A percentile compares a stretch with the other conserved stretches of the same genome.
phyloP scores from a whole-genome alignment of 371 early-diverging fungal genomes.

The Sporodiniella umbellata region DNA sequence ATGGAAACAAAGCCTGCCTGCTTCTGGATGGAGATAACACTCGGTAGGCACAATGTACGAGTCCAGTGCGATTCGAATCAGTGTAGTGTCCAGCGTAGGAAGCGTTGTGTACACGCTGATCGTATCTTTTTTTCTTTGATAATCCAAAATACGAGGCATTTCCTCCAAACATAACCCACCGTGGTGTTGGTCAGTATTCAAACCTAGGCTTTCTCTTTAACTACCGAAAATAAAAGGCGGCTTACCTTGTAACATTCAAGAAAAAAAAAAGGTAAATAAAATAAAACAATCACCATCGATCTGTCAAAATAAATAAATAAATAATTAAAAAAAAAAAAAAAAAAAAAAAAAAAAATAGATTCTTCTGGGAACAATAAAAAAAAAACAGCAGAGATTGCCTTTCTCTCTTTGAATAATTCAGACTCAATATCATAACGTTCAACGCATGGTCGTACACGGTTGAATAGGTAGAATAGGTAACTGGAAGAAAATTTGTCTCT shows the following conservation, averaged over 20 bases:
- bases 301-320: too few relatives aligned
- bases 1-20: too few relatives aligned
- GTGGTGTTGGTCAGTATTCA: too few relatives aligned
- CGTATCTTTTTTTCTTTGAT: too few relatives aligned
- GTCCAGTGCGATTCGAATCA: conserved; percentile 11
- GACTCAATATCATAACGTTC: conserved; percentile 16
- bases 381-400: conserved; percentile 4
- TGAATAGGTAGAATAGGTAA: conserved; percentile 5
- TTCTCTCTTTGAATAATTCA: conserved; percentile 13
- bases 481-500: too few relatives aligned
- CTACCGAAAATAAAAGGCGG: background rate
- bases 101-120: conserved; percentile 2
- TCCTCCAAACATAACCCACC: too few relatives aligned
- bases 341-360: too few relatives aligned
- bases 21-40: too few relatives aligned
- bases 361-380: background rate
- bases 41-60: conserved; percentile 15
- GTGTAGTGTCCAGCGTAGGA: background rate
- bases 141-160: conserved; percentile 10
- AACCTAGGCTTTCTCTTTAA: too few relatives aligned
- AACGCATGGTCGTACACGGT: conserved; percentile 20
- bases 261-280: conserved; percentile 3
- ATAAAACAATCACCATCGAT: too few relatives aligned
- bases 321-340: too few relatives aligned
- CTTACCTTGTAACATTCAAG: background rate